Evolutionary conservation across 495 filamentous ascomycete genomes (phyloP), one percentile per base, ranked within the genome.

Genomic region (Penicillium coprophilum): DNA sequence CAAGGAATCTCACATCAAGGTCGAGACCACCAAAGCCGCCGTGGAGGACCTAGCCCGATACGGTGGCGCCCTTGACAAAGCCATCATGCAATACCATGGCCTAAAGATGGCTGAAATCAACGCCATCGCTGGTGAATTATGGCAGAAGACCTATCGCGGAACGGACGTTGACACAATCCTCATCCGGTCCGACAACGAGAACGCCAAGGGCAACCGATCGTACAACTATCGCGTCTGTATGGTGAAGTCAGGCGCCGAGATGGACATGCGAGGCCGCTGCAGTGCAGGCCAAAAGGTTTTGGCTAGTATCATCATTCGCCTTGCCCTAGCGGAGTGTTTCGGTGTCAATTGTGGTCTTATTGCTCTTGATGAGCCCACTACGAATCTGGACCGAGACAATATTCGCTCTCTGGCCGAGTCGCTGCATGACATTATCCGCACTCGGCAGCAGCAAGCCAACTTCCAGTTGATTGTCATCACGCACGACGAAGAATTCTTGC

Each of bases 91-190:
- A 60, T 97, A 91, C 66, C 94, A 99, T 71, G 81, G 84, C 20
- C 72, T 95, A 53, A 99, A 97, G 77, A 99, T 99, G 94, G 92
- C 93, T 67, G 93, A 97, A 65, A 96, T 99, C 72, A 99, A 99
- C 68, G 82, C 86, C 49, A 96, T 96, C 67, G 82, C 93, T 59
- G 90, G 89, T 61, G 94, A 99, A 69, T 84, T 99, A 20, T 99
- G 94, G 94, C 90, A 91, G 72, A 86, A 82, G 67, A 96, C 95
- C 3, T 99, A 99, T 74, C 91, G 96, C 66, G 94, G 94, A 58
- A 97, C 93, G 4, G 94, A 99, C 68, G 91, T 99, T 57, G 94
- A 99, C 73, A 92, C 90, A 10, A 96, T 98, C 70, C 80, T 96
- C 61, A 97, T 97, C 69, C 85, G 88, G 39, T 95, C 91, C 40